A percentile compares a stretch with the other conserved stretches of the same genome.
These are phyloP conservation scores for Cystoderma amianthinum DNA, from an alignment of 768 basidiomycete species.

Conservation along the genomic window DNA sequence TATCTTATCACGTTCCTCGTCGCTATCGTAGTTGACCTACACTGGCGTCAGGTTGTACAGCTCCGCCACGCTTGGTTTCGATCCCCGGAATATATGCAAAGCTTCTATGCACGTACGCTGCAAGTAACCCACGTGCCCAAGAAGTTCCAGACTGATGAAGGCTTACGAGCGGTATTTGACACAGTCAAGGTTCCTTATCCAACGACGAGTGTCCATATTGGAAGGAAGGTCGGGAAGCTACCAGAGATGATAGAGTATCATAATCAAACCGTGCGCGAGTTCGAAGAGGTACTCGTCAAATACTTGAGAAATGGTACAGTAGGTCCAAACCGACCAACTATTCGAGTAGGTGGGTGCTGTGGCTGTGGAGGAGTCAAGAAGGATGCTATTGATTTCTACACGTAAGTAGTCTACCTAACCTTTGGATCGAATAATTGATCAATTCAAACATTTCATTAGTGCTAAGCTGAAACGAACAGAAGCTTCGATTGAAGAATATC, in stretches of 20 bases:
- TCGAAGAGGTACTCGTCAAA: constrained; percentile 83
- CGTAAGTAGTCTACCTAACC: constrained; percentile 41
- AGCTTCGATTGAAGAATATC: constrained; percentile 64
- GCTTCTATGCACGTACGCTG: constrained; percentile 92
- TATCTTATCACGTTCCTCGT: constrained; percentile 78
- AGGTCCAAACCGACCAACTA: constrained; percentile 74
- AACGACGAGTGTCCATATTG: constrained; percentile 86
- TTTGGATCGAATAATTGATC: constrained; percentile 1
- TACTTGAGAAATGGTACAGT: constrained; percentile 83
- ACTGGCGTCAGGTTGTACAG: constrained; percentile 74
- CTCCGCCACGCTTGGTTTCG: constrained; percentile 87
- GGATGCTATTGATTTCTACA: constrained; percentile 93
- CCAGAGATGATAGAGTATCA: constrained; percentile 90
- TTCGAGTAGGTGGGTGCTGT: constrained; percentile 71
- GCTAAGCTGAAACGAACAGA: constrained; percentile 62
- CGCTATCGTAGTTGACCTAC: constrained; percentile 60
- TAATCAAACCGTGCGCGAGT: constrained; percentile 88
- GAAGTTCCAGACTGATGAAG: constrained; percentile 80
- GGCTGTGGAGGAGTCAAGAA: constrained; percentile 80
- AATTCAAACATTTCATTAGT: constrained; percentile 17
- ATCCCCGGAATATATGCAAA: constrained; percentile 79
- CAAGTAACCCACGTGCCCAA: constrained; percentile 75
- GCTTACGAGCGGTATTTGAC: constrained; percentile 72
- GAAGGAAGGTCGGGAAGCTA: constrained; percentile 80
- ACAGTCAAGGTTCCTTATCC: constrained; percentile 78